A percentile compares a stretch with the other conserved stretches of the same genome.
These are phyloP conservation scores for Cordyceps cicadae DNA, from an alignment of 2,329 filamentous ascomycete species.

Conservation along the genomic window DNA sequence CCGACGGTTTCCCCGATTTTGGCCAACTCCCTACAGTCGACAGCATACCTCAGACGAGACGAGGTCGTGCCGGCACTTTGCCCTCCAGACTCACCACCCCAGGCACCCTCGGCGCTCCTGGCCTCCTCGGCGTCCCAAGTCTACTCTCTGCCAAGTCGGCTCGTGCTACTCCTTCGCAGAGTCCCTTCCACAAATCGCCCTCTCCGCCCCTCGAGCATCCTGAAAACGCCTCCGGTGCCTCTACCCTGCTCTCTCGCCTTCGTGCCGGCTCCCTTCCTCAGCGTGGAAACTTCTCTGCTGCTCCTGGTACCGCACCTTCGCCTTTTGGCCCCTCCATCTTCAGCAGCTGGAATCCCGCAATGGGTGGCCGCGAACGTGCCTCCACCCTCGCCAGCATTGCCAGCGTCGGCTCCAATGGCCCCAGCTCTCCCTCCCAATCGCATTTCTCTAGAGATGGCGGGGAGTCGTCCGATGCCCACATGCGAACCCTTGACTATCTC, in stretches of 20 bases:
- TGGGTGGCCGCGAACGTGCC: conserved; percentile 66
- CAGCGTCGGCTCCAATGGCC: conserved; percentile 85
- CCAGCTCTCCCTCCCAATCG: conserved; percentile 78
- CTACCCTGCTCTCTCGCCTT: conserved; percentile 72
- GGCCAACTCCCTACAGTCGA: conserved; percentile 61
- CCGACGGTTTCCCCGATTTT: conserved; percentile 91
- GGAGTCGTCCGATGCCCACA: conserved; percentile 76
- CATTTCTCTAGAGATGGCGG: conserved; percentile 78
- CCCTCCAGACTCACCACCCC: conserved; percentile 86
- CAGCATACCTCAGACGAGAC: conserved; percentile 59
- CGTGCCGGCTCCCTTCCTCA: conserved; percentile 93
- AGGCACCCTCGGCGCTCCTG: conserved; percentile 43
- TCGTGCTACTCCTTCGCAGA: conserved; percentile 77
- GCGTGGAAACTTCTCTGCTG: conserved; percentile 59
- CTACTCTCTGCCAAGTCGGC: conserved; percentile 64
- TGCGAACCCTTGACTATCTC: conserved; percentile 90
- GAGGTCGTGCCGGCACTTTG: conserved; percentile 89
- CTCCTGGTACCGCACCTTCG: conserved; percentile 41
- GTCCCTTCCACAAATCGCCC: conserved; percentile 66
- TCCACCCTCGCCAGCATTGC: conserved; percentile 75
- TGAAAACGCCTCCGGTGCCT: conserved; percentile 53
- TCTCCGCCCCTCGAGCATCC: conserved; percentile 46
- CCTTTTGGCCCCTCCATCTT: conserved; percentile 90
- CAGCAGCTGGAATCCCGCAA: conserved; percentile 68
- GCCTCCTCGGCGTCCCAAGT: conserved; percentile 46